These are phyloP conservation scores for Aspergillus unguis DNA, from an alignment of 2,329 filamentous ascomycete species.

Conservation along the genomic window DNA sequence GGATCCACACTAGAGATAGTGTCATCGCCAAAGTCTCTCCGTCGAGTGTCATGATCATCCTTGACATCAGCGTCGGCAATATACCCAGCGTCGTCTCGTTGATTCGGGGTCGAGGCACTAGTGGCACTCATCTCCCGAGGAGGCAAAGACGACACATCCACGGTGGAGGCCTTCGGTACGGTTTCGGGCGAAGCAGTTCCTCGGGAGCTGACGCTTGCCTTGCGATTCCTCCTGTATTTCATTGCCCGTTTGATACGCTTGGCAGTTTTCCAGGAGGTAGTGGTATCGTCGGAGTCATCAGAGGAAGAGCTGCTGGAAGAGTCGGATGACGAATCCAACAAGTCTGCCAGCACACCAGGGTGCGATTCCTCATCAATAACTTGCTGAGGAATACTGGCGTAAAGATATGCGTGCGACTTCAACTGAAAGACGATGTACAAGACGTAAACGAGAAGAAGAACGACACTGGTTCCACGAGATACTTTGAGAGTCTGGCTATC, in stretches of 20 bases:
- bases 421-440: conserved; percentile 87
- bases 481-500: conserved; percentile 74
- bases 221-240: conserved; percentile 66
- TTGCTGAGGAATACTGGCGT: conserved; percentile 86
- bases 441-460: conserved; percentile 75
- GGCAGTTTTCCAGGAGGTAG: conserved; percentile 67
- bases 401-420: conserved; percentile 88
- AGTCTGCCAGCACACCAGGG: conserved; percentile 77
- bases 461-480: conserved; percentile 83
- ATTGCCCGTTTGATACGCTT: conserved; percentile 75
- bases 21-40: conserved; percentile 24
- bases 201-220: conserved; percentile 70
- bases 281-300: conserved; percentile 64
- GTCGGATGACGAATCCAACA: conserved; percentile 61
- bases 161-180: conserved; percentile 22
- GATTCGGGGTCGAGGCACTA: conserved; percentile 23
- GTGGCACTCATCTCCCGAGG: conserved; percentile 20
- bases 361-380: conserved; percentile 89
- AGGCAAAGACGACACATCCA: conserved; percentile 12
- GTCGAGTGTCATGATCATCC: not conserved
- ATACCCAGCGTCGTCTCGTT: conserved; percentile 19
- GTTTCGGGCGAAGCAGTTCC: conserved; percentile 34
- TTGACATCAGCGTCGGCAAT: conserved; percentile 18
- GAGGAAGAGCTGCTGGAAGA: conserved; percentile 53
- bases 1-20: conserved; percentile 9